phyloP scores from a whole-genome alignment of 2,329 filamentous ascomycete genomes.

The Talaromyces verruculosus region DNA sequence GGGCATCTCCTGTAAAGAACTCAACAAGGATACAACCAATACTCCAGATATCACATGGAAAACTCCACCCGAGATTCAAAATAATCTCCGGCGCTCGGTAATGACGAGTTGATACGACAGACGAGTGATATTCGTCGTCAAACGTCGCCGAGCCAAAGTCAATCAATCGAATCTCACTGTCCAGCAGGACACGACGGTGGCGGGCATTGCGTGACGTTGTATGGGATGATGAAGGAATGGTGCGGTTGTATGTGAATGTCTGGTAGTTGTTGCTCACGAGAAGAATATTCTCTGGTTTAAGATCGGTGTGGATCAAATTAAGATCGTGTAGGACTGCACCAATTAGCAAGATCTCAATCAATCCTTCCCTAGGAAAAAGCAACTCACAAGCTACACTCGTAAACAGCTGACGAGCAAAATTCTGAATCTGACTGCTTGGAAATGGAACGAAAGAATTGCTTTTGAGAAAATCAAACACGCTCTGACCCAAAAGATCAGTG shows the following conservation, averaged over 20 bases:
- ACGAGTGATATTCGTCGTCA: constrained; percentile 67
- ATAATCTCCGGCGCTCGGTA: constrained; percentile 69
- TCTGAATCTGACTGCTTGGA: constrained; percentile 97
- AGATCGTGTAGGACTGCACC: constrained; percentile 83
- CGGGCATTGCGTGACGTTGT: constrained; percentile 58
- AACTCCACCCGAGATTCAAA: constrained; percentile 66
- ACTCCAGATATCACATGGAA: constrained; percentile 68
- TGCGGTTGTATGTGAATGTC: constrained; percentile 68
- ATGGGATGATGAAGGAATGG: constrained; percentile 64
- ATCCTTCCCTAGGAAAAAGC: constrained; percentile 8
- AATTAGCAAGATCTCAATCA: constrained; percentile 28
- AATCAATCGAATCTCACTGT: constrained; percentile 66
- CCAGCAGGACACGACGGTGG: constrained; percentile 62
- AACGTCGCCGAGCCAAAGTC: constrained; percentile 69
- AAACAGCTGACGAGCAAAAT: constrained; percentile 89
- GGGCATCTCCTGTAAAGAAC: constrained; percentile 66
- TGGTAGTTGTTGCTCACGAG: constrained; percentile 65
- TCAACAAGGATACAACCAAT: constrained; percentile 68
- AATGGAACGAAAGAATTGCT: constrained; percentile 94
- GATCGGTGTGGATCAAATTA: constrained; percentile 89
- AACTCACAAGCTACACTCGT: constrained; percentile 96
- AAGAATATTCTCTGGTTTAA: constrained; percentile 68
- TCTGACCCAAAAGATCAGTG: constrained; percentile 79
- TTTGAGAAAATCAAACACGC: constrained; percentile 97
- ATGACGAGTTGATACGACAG: constrained; percentile 65